A percentile compares a stretch with the other conserved stretches of the same genome.
phyloP scores from a whole-genome alignment of 805 yeast genomes.

The Kluyveromyces aestuarii region DNA sequence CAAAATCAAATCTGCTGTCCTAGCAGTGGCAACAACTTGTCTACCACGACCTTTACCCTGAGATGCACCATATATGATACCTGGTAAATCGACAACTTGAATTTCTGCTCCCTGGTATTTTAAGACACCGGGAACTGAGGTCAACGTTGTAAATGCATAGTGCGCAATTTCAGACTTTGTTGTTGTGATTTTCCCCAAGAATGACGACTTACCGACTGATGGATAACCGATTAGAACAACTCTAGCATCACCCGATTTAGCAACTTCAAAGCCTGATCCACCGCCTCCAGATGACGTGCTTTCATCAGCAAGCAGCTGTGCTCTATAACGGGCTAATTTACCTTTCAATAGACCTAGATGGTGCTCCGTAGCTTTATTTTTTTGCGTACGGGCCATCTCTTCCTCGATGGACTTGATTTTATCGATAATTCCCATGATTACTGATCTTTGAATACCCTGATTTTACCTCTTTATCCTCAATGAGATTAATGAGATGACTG shows the following conservation, averaged over 20 bases:
- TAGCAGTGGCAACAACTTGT: constrained; percentile 93
- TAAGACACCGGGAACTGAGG: constrained; percentile 93
- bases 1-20: constrained; percentile 84
- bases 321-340: constrained; percentile 83
- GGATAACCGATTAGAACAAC: constrained; percentile 95
- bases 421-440: constrained; percentile 37
- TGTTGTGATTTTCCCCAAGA: constrained; percentile 80
- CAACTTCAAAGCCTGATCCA: constrained; percentile 88
- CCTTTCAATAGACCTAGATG: constrained; percentile 93
- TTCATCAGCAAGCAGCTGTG: constrained; percentile 85
- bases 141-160: constrained; percentile 90
- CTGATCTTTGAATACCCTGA: background rate
- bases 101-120: constrained; percentile 95
- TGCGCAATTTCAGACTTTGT: constrained; percentile 93
- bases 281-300: constrained; percentile 59
- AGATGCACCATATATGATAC: constrained; percentile 92
- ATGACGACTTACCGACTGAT: constrained; percentile 93
- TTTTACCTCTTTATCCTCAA: background rate
- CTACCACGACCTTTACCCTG: constrained; percentile 97
- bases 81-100: constrained; percentile 95
- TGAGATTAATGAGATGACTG: background rate
- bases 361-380: constrained; percentile 96
- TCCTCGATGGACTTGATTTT: constrained; percentile 84
- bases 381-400: constrained; percentile 91
- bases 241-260: constrained; percentile 93